These are phyloP conservation scores for Sisymbrium altissimum DNA, from an alignment of 345 rosid genomes.

Conservation along the genomic window DNA sequence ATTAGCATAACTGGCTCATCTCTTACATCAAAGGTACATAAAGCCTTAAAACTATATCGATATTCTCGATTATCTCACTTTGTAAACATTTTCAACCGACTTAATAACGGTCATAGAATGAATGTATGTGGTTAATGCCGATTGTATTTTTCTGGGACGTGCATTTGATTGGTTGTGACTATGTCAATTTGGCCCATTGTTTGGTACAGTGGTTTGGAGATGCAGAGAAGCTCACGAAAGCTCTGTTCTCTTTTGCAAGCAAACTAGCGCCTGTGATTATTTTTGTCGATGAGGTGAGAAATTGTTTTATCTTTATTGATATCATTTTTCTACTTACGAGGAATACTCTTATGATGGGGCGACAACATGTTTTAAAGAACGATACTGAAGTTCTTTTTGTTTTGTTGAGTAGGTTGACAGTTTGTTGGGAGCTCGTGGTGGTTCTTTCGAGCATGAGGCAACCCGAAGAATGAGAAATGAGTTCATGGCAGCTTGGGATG, in stretches of 20 bases:
- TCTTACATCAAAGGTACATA: conserved; percentile 88
- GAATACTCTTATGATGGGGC: background rate
- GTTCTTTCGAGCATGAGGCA: conserved; percentile 91
- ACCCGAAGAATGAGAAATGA: conserved; percentile 99
- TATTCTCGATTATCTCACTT: background rate
- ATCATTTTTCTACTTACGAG: background rate
- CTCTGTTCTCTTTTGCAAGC: conserved; percentile 91
- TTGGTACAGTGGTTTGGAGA: conserved; percentile 95
- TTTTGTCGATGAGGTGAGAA: conserved; percentile 92
- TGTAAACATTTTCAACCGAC: background rate
- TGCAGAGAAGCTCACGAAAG: conserved; percentile 96
- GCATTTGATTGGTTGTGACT: conserved; percentile 18
- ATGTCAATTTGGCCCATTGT: conserved; percentile 3
- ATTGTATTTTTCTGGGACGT: background rate
- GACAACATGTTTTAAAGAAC: background rate
- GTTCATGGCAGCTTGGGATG: conserved; percentile 99
- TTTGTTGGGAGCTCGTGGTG: conserved; percentile 97
- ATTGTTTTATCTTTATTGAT: background rate
- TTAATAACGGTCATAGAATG: background rate
- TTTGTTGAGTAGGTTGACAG: conserved; percentile 69
- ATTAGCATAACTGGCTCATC: conserved; percentile 97
- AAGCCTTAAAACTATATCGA: background rate
- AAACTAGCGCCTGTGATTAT: conserved; percentile 90
- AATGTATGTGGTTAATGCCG: background rate
- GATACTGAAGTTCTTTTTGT: background rate